These are phyloP conservation scores for Pneumocystis canis DNA, from an alignment of 1,139 yeast species.

Conservation along the genomic window DNA sequence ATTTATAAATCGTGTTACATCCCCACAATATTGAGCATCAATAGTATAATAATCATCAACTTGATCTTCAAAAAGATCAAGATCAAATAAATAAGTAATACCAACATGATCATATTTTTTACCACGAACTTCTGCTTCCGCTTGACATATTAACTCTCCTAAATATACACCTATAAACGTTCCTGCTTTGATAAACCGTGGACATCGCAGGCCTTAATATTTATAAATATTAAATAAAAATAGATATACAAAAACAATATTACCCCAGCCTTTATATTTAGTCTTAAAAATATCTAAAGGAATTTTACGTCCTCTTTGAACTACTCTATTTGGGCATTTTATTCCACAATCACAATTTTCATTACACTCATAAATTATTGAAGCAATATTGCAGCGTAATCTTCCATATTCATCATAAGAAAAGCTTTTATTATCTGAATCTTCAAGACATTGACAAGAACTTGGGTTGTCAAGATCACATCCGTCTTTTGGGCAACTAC, in stretches of 20 bases:
- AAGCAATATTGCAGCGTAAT: conserved; percentile 2
- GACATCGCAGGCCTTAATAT: conserved; percentile 5
- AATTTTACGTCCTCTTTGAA: conserved; percentile 11
- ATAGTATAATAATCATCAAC: conserved; percentile 6
- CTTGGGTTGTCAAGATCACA: conserved; percentile 4
- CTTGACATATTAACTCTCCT: conserved; percentile 12
- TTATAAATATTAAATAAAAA: background rate
- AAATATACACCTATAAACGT: conserved; percentile 11
- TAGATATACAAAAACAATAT: background rate
- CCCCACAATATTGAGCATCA: conserved; percentile 14
- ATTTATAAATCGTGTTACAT: conserved; percentile 14
- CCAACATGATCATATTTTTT: conserved; percentile 7
- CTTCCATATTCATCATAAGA: conserved; percentile 9
- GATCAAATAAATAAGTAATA: conserved; percentile 12
- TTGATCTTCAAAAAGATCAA: conserved; percentile 11
- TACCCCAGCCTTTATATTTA: conserved; percentile 13
- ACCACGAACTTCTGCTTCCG: conserved; percentile 8
- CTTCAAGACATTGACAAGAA: conserved; percentile 9
- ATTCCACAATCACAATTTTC: conserved; percentile 7
- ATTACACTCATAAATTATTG: conserved; percentile 10
- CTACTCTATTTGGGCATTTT: conserved; percentile 11
- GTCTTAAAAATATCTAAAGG: conserved; percentile 12
- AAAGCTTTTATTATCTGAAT: conserved; percentile 3
- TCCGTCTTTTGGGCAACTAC: conserved; percentile 4
- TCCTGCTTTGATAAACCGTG: conserved; percentile 7